These are phyloP conservation scores for Termitomyces sp. DNA, from an alignment of 768 basidiomycete species.

Conservation along the genomic window DNA sequence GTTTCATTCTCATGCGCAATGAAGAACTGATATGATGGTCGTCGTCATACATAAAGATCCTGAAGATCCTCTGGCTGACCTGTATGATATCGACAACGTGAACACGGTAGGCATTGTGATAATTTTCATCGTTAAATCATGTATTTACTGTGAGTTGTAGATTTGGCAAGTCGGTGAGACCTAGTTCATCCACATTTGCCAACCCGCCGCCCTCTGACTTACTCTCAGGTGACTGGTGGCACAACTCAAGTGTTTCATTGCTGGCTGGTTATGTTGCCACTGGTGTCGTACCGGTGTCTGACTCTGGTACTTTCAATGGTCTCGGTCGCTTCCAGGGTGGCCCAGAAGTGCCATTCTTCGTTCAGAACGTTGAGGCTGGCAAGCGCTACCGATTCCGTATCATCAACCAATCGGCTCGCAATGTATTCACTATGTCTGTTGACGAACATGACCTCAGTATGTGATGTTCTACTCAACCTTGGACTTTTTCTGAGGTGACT, in stretches of 20 bases:
- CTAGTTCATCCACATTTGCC: not conserved
- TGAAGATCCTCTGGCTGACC: conserved; percentile 8
- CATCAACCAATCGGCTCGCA: conserved; percentile 42
- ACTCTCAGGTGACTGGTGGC: conserved; percentile 36
- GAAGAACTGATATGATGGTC: not conserved
- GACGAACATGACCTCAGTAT: conserved; percentile 25
- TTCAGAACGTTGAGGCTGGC: conserved; percentile 23
- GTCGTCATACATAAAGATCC: not conserved
- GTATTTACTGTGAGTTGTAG: not conserved
- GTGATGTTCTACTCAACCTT: not conserved
- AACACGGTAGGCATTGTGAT: conserved; percentile 5
- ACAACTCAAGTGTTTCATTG: conserved; percentile 18
- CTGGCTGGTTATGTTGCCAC: conserved; percentile 22
- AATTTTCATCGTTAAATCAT: not conserved
- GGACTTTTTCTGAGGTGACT: not conserved
- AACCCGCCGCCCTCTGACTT: not conserved
- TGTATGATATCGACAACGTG: conserved; percentile 17
- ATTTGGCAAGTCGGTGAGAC: conserved; percentile 18
- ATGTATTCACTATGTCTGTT: conserved; percentile 33
- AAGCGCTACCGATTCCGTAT: conserved; percentile 51
- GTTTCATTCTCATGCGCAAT: not conserved
- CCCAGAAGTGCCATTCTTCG: conserved; percentile 29
- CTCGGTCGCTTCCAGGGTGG: conserved; percentile 36
- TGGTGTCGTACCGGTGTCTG: conserved; percentile 23
- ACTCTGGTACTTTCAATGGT: conserved; percentile 43